Conservation (phyloP, 257 asterid species). For the Osmanthus fragrans region DNA sequence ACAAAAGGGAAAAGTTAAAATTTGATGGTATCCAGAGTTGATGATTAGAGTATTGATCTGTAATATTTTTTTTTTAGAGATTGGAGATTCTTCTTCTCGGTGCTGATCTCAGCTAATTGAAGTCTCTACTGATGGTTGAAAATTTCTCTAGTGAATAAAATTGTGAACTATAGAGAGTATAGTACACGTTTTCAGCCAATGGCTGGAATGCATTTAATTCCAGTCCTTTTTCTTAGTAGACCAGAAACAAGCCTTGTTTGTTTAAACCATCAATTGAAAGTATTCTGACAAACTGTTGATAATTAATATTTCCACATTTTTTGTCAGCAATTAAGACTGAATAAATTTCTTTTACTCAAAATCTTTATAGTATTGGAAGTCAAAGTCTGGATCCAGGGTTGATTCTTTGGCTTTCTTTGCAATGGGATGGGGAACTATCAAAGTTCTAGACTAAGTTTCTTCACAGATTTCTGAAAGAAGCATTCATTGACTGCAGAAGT, state of each 20-base stretch:
- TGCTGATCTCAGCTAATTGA: not conserved
- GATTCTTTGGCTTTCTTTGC: not conserved
- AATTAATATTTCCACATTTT: not conserved
- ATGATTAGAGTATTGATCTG: not conserved
- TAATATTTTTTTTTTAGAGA: not conserved
- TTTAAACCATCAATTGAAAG: not conserved
- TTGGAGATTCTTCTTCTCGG: not conserved
- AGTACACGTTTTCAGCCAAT: not conserved
- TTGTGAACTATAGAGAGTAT: not conserved
- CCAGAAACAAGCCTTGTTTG: not conserved
- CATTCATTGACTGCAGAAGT: not conserved
- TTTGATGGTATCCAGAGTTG: not conserved
- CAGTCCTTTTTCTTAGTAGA: not conserved
- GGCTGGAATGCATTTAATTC: not conserved
- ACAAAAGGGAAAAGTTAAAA: constrained; percentile 15
- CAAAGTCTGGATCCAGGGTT: not conserved
- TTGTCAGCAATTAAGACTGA: not conserved
- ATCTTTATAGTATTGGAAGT: not conserved
- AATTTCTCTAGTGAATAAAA: not conserved
- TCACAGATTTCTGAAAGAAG: not conserved
- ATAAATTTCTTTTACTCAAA: not conserved
- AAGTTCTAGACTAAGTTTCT: not conserved
- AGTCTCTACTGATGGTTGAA: not conserved
- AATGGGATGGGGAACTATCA: not conserved
- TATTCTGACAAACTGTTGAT: not conserved